Evolutionary conservation across 306 rosid genomes (phyloP), one percentile per base, ranked within the genome.

Genomic region (Sesbania bispinosa): DNA sequence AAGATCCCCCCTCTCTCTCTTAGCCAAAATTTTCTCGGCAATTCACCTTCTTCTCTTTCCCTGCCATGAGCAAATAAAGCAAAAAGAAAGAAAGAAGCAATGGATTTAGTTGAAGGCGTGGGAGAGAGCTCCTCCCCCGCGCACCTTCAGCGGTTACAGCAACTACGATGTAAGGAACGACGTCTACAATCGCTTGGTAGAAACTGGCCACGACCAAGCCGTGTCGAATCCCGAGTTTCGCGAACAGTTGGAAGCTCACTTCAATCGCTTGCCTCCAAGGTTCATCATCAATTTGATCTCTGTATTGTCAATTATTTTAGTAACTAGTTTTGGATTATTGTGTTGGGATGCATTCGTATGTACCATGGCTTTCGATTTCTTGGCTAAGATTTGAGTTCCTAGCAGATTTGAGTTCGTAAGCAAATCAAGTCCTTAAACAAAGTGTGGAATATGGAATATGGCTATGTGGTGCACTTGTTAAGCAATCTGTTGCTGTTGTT

Each of bases 101-200:
- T 92, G 96, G 99, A 95, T 89, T 95, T 91, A 41, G 72, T 82
- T 18, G 99, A 95, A 77, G 99, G 99, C 19, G 90, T 95, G 1
- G 99, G 99, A 54, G 99, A 95, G 85, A 95, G 99, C 75, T 89
- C 90, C 42, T 95, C 99, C 99, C 24, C 96, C 96, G 19, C 79
- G 92, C 30, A 81, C 82, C 80, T 91, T 89, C 32, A 80, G 75
- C 36, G 83, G 90, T 41, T 93, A 83, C 85, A 77, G 52, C 26
- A 86, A 71, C 86, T 78, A 79, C 79, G 97, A 95, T 64, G 82
- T 91, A 14, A 72, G 90, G 38, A 86, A 77, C 87, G 97, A 92
- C 63, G 96, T 95, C 2, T 89, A 75, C 69, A 91, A 86, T 51
- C 96, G 97, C 8, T 76, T 95, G 59, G 69, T 95, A 21, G 89